Conservation (phyloP, 179 eudicot genomes). For the Heliamphora ciliata region DNA sequence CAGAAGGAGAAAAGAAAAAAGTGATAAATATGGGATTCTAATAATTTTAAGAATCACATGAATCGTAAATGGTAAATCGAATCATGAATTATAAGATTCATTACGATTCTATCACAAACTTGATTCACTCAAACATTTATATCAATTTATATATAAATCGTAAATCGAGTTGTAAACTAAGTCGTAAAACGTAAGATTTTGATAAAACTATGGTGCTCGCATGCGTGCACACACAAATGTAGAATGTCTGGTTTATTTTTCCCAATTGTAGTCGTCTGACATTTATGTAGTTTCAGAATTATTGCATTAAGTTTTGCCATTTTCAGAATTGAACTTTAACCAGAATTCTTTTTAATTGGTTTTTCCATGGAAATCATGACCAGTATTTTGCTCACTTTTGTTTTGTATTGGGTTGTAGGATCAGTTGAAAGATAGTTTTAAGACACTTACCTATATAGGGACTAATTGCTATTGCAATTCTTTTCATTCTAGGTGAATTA, state of each 20-base stretch:
- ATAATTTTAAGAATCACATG: too few species aligned
- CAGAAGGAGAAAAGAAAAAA: too few species aligned
- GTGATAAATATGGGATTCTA: too few species aligned
- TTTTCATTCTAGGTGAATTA: slow-evolving; percentile 44
- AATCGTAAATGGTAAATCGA: too few species aligned
- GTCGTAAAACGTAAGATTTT: too few species aligned
- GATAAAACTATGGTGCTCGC: too few species aligned
- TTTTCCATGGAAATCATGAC: background rate
- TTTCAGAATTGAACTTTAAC: background rate
- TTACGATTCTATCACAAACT: too few species aligned
- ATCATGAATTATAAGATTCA: too few species aligned
- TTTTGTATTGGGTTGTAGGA: background rate
- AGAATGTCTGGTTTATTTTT: background rate
- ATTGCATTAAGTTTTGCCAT: background rate
- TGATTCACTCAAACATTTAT: too few species aligned
- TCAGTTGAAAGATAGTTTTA: background rate
- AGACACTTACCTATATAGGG: background rate
- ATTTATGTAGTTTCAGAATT: background rate
- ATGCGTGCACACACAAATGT: background rate
- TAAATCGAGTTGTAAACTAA: too few species aligned
- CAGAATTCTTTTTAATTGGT: background rate
- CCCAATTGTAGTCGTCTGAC: too few species aligned
- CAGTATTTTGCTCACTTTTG: background rate
- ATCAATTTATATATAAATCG: too few species aligned
- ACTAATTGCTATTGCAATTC: background rate